A percentile compares a stretch with the other conserved stretches of the same genome.
Evolutionary conservation across 257 asterid genomes (phyloP).

Genomic region (Craterostigma plantagineum): DNA sequence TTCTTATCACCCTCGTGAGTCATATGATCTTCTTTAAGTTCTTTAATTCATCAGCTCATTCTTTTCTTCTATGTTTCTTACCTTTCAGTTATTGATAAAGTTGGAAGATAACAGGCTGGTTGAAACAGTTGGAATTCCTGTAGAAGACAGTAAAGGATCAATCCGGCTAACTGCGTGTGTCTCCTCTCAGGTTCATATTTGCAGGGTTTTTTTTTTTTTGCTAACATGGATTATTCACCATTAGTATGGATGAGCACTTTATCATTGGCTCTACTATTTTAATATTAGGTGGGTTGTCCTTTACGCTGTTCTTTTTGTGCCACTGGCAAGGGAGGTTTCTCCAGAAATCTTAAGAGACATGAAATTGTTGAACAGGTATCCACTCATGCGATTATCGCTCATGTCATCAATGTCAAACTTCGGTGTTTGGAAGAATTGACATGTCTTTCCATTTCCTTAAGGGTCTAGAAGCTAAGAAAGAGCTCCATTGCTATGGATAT

Average conservation of each 20-base stretch:
- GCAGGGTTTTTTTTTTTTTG: conserved; percentile 3
- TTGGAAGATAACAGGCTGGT: conserved; percentile 73
- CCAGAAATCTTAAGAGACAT: conserved; percentile 84
- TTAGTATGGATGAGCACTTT: neutral
- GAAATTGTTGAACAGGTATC: conserved; percentile 91
- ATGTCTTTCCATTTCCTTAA: too few relatives aligned
- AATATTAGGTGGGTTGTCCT: conserved; percentile 81
- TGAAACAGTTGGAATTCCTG: conserved; percentile 96
- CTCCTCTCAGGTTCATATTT: conserved; percentile 59
- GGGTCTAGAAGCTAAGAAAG: too few relatives aligned
- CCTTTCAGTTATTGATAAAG: conserved; percentile 53
- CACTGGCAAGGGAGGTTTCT: conserved; percentile 89
- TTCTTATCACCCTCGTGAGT: neutral
- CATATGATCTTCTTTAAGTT: neutral
- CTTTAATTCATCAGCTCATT: neutral
- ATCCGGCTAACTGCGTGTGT: conserved; percentile 86
- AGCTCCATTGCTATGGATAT: too few relatives aligned
- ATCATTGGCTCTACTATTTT: neutral
- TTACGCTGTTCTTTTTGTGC: conserved; percentile 91
- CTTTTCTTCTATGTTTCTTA: neutral
- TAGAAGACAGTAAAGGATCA: conserved; percentile 49
- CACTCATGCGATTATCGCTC: neutral
- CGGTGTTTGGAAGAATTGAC: too few relatives aligned
- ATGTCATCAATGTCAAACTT: too few relatives aligned
- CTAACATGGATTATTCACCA: neutral